Evolutionary conservation across 306 rosid species (phyloP), one percentile per base, ranked within the genome.

Genomic region (Cicer arietinum): DNA sequence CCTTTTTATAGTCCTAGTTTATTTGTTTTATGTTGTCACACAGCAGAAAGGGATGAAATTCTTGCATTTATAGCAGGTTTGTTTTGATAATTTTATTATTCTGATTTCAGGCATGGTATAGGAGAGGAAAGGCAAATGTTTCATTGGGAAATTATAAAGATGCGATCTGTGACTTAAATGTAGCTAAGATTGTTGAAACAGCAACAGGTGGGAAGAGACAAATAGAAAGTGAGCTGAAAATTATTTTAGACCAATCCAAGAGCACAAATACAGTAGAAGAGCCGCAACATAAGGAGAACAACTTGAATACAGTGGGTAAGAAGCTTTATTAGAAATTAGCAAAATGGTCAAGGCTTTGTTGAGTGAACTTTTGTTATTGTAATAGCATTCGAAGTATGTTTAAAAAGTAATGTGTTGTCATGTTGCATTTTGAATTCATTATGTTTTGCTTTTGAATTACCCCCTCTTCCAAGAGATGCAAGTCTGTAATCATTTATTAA

Each of bases 41-140:
- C 16, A 11, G 17, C 58, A 16, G 66, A 74, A 69, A 3, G n/a
- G 4, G 57, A 58, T 67, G 59, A 59, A 62, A 30, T 48, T 58
- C 66, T 57, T 74, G 67, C 48, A 74, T 50, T 48, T 73, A 47
- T 57, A 45, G 30, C 16, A 3, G 46, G 73, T 53, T 72, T 73
- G 47, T 71, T 73, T 65, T 44, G 40, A 8, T 20, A 45, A 14
- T 11, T 22, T 74, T 47, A 17, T 74, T 53, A 22, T 39, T 67
- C 75, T 57, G 70, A 37, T 22, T 40, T 45, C 79, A 92, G 98
- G 98, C 98, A 56, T 92, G 98, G 98, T 92, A 85, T 58, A 83
- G 98, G 76, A 84, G 98, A 84, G 92, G 98, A 39, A 88, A 77
- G 88, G 90, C 67, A 4, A 90, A 92, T 83, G 90, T 87, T 54